Evolutionary conservation across 2,329 filamentous ascomycete genomes (phyloP).

Genomic region (Fusarium bactridioides): DNA sequence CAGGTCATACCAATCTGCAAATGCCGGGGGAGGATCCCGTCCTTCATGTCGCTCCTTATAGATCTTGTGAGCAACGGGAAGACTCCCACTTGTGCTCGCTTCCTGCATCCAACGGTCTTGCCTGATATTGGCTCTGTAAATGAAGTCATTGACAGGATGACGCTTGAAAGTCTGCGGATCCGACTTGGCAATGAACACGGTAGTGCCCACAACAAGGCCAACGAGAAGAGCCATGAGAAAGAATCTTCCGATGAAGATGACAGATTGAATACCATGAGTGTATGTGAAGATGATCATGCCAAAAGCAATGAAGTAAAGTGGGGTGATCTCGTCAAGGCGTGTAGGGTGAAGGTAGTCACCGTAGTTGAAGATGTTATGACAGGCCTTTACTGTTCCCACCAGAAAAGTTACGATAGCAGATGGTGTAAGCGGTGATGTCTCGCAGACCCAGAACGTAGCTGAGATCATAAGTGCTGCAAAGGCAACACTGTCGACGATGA

Average conservation of each 20-base stretch:
- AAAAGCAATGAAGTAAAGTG: constrained; percentile 49
- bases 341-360: constrained; percentile 58
- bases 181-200: constrained; percentile 48
- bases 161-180: constrained; percentile 41
- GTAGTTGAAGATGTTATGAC: constrained; percentile 47
- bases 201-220: constrained; percentile 48
- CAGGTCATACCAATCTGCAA: constrained; percentile 85
- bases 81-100: constrained; percentile 56
- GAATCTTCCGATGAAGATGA: constrained; percentile 54
- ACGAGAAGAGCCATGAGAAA: constrained; percentile 51
- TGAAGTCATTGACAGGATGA: constrained; percentile 59
- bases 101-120: constrained; percentile 59
- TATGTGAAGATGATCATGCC: constrained; percentile 56
- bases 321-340: constrained; percentile 46
- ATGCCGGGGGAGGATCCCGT: constrained; percentile 78
- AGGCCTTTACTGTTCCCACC: constrained; percentile 49
- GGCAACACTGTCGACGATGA: constrained; percentile 57
- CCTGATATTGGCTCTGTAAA: constrained; percentile 57
- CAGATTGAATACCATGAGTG: constrained; percentile 51
- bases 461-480: constrained; percentile 56
- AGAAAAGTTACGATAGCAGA: constrained; percentile 54
- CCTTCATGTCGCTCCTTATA: constrained; percentile 65
- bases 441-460: constrained; percentile 55
- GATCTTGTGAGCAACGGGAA: constrained; percentile 56
- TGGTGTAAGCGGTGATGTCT: constrained; percentile 55